Percentiles rank a stretch among this genome's conserved stretches.
These are phyloP conservation scores for Suhomyces vadensis DNA, from an alignment of 805 yeast species.

Conservation along the genomic window DNA sequence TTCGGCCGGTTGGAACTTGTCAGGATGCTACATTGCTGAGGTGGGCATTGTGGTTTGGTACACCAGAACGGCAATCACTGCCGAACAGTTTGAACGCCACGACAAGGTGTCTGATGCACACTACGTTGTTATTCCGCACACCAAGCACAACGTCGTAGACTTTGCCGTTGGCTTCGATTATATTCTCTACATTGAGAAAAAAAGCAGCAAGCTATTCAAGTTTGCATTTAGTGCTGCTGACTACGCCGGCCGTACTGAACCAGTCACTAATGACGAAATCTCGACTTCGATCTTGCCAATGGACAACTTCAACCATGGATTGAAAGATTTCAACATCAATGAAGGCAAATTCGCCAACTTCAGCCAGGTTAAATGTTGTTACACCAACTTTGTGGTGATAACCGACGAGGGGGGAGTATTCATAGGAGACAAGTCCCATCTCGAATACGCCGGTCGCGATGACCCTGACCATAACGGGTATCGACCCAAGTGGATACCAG, in stretches of 20 bases:
- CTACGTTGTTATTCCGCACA: slow-evolving; percentile 42
- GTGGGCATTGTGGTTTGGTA: slow-evolving; percentile 65
- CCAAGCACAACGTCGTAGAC: slow-evolving; percentile 48
- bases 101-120: slow-evolving; percentile 31
- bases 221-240: slow-evolving; percentile 28
- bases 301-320: slow-evolving; percentile 31
- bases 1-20: slow-evolving; percentile 68
- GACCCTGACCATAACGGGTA: slow-evolving; percentile 10
- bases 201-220: slow-evolving; percentile 42
- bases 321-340: slow-evolving; percentile 22
- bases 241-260: slow-evolving; percentile 10
- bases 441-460: slow-evolving; percentile 11
- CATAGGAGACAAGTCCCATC: slow-evolving; percentile 32
- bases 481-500: slow-evolving; percentile 37
- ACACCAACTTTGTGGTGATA: slow-evolving; percentile 54
- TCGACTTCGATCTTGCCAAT: slow-evolving; percentile 15
- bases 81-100: slow-evolving; percentile 19
- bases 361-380: slow-evolving; percentile 56
- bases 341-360: slow-evolving; percentile 33
- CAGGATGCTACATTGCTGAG: slow-evolving; percentile 48
- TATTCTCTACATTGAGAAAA: slow-evolving; percentile 48
- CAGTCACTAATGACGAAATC: slow-evolving; percentile 10
- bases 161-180: slow-evolving; percentile 55
- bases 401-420: slow-evolving; percentile 51
- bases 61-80: slow-evolving; percentile 23